These are phyloP conservation scores for Phanerochaete sordida DNA, from an alignment of 768 basidiomycete genomes.

Conservation along the genomic window DNA sequence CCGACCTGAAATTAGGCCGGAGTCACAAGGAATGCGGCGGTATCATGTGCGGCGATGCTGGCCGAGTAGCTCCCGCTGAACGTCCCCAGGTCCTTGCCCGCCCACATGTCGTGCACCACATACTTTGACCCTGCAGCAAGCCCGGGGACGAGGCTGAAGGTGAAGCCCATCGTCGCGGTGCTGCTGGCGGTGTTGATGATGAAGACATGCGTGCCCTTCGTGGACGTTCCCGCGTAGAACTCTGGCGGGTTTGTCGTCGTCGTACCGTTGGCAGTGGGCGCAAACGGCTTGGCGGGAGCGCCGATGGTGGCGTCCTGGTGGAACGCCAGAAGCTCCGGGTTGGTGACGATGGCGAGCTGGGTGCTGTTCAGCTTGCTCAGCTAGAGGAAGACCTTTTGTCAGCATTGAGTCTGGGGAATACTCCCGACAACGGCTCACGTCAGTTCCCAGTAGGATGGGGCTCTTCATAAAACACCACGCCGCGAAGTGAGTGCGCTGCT, in stretches of 20 bases:
- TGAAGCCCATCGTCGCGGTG: slow-evolving; percentile 41
- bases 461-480: slow-evolving; percentile 72
- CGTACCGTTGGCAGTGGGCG: slow-evolving; percentile 31
- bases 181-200: slow-evolving; percentile 40
- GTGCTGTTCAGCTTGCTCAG: slow-evolving; percentile 55
- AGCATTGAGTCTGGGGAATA: too few species aligned
- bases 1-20: slow-evolving; percentile 1
- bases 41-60: slow-evolving; percentile 47
- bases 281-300: slow-evolving; percentile 48
- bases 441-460: slow-evolving; percentile 58
- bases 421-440: slow-evolving; percentile 18
- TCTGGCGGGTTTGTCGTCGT: slow-evolving; percentile 46
- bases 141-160: slow-evolving; percentile 44
- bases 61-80: slow-evolving; percentile 36
- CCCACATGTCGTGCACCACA: slow-evolving; percentile 55
- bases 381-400: slow-evolving; percentile 40
- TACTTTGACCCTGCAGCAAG: slow-evolving; percentile 30
- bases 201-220: slow-evolving; percentile 51
- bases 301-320: slow-evolving; percentile 65
- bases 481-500: slow-evolving; percentile 66
- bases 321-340: slow-evolving; percentile 62
- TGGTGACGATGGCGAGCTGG: slow-evolving; percentile 52
- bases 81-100: slow-evolving; percentile 38
- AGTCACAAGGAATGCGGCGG: slow-evolving; percentile 45
- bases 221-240: slow-evolving; percentile 47